Percentiles rank a stretch among this genome's conserved stretches.
Conservation (phyloP, 352 stramenopile species). For the Phytophthora hibernalis region DNA sequence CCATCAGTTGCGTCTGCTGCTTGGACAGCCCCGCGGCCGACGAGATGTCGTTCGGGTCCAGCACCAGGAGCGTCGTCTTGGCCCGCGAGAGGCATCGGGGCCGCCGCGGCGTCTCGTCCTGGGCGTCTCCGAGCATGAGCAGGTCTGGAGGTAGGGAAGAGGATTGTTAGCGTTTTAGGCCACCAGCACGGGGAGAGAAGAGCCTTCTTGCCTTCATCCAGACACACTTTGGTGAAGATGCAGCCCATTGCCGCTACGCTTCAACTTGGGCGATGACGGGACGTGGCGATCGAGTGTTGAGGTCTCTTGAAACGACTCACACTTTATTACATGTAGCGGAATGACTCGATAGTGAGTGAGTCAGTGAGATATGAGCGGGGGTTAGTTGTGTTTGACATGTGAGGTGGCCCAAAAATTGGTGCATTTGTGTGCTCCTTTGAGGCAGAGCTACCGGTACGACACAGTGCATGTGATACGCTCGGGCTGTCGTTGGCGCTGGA, state of each 20-base stretch:
- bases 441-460: no score
- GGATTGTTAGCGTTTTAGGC: neutral
- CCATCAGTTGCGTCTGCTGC: conserved; percentile 2
- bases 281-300: conserved; percentile 1
- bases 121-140: conserved; percentile 32
- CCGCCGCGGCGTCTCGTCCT: conserved; percentile 13
- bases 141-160: conserved; percentile 26
- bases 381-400: no score
- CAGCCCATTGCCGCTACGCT: conserved; percentile 48
- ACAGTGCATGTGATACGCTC: no score
- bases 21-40: conserved; percentile 15
- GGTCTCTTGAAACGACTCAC: conserved; percentile 2
- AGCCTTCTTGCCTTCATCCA: conserved; percentile 37
- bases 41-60: conserved; percentile 36
- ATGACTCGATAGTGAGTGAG: neutral
- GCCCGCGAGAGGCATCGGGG: conserved; percentile 40
- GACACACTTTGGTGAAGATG: conserved; percentile 60
- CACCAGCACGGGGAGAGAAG: conserved; percentile 11
- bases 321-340: neutral
- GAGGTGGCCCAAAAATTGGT: no score
- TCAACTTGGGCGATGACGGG: conserved; percentile 20
- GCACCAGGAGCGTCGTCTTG: conserved; percentile 49
- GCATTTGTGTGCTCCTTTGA: no score
- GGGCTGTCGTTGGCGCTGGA: neutral
- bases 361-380: conserved; percentile 5